A percentile compares a stretch with the other conserved stretches of the same genome.
These are phyloP conservation scores for Periconia digitata DNA, from an alignment of 2,329 filamentous ascomycete genomes.

Conservation along the genomic window DNA sequence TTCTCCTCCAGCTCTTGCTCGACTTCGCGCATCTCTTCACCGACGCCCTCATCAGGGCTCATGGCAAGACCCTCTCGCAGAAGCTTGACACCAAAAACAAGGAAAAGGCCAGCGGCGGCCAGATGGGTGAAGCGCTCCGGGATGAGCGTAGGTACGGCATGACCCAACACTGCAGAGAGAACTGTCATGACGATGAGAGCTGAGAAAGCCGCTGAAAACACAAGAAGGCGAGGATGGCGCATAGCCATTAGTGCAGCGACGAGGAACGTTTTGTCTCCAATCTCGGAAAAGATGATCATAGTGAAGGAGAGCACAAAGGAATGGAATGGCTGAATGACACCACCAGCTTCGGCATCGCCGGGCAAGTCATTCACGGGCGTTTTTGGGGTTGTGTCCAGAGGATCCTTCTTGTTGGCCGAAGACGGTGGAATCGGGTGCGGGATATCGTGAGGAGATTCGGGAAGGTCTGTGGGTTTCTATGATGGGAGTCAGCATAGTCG, in stretches of 20 bases:
- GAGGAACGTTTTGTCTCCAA: slow-evolving; percentile 98
- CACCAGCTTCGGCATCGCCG: slow-evolving; percentile 52
- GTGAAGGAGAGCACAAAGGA: slow-evolving; percentile 90
- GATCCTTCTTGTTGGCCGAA: slow-evolving; percentile 62
- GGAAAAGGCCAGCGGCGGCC: slow-evolving; percentile 80
- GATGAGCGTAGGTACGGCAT: slow-evolving; percentile 86
- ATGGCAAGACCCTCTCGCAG: slow-evolving; percentile 85
- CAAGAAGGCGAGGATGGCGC: slow-evolving; percentile 90
- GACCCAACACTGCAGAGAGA: slow-evolving; percentile 86
- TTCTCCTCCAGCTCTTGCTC: slow-evolving; percentile 93
- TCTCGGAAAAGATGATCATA: slow-evolving; percentile 96
- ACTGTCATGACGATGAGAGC: slow-evolving; percentile 94
- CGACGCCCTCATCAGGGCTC: slow-evolving; percentile 84
- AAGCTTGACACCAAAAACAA: slow-evolving; percentile 84
- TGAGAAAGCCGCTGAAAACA: slow-evolving; percentile 92
- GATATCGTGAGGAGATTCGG: slow-evolving; percentile 74
- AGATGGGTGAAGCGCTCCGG: slow-evolving; percentile 90
- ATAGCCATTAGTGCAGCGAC: slow-evolving; percentile 98
- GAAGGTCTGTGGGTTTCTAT: slow-evolving; percentile 79
- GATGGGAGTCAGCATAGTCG: slow-evolving; percentile 13
- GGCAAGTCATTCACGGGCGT: slow-evolving; percentile 28
- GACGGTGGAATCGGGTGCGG: slow-evolving; percentile 67
- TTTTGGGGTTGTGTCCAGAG: slow-evolving; percentile 41
- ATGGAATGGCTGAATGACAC: slow-evolving; percentile 77
- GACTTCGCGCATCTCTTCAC: slow-evolving; percentile 97